Evolutionary conservation across 106 monocot species (phyloP).

Genomic region (Acanthochlamys bracteata): DNA sequence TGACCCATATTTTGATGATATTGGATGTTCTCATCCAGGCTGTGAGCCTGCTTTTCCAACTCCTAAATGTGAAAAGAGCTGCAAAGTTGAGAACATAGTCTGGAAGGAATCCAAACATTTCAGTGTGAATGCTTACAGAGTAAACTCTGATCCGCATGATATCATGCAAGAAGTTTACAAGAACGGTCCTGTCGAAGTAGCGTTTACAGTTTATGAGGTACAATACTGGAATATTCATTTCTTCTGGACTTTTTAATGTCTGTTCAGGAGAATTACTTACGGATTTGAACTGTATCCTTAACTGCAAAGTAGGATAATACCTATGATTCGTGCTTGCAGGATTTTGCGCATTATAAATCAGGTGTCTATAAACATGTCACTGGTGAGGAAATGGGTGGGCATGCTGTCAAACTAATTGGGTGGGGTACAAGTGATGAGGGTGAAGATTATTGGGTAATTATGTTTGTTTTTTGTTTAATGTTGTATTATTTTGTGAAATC

Average conservation of each 20-base stretch:
- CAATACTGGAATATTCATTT: background rate
- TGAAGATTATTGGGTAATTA: constrained; percentile 92
- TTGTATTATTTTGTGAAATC: too few species aligned
- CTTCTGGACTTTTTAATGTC: too few species aligned
- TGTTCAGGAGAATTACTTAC: background rate
- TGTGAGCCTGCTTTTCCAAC: constrained; percentile 85
- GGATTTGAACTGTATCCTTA: background rate
- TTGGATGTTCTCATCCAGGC: constrained; percentile 85
- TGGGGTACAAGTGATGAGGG: constrained; percentile 95
- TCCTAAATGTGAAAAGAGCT: constrained; percentile 67
- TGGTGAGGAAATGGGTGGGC: constrained; percentile 71
- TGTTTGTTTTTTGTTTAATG: background rate
- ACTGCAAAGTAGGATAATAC: too few species aligned
- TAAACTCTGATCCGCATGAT: constrained; percentile 52
- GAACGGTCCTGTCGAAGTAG: constrained; percentile 94
- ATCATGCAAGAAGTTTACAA: constrained; percentile 92
- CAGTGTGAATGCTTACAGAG: constrained; percentile 59
- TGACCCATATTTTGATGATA: constrained; percentile 89
- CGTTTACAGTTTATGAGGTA: constrained; percentile 97
- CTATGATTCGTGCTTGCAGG: constrained; percentile 28
- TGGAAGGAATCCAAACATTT: constrained; percentile 82
- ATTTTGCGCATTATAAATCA: constrained; percentile 95
- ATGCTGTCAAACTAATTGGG: constrained; percentile 95
- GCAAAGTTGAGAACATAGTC: constrained; percentile 56
- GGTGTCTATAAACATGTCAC: constrained; percentile 90